phyloP scores from a whole-genome alignment of 495 filamentous ascomycete species.

The Penicillium odoratum region DNA sequence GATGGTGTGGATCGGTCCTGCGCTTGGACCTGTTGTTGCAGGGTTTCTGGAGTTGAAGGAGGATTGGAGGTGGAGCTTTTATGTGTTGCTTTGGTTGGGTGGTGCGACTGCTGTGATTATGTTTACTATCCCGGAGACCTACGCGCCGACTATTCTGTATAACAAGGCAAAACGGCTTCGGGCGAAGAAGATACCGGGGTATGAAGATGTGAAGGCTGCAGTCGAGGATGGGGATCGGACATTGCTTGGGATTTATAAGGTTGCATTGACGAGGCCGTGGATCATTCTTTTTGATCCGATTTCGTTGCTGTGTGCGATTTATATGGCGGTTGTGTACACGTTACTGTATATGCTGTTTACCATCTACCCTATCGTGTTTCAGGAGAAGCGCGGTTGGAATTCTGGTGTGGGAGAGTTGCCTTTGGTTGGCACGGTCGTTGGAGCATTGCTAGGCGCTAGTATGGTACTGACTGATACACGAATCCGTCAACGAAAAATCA shows the following conservation, averaged over 20 bases:
- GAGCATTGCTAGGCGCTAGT: constrained; percentile 39
- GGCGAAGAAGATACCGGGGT: constrained; percentile 35
- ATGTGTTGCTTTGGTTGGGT: constrained; percentile 48
- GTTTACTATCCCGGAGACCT: constrained; percentile 46
- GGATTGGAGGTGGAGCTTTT: constrained; percentile 51
- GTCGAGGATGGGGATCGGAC: constrained; percentile 41
- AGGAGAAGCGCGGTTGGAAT: constrained; percentile 53
- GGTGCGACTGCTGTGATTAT: constrained; percentile 39
- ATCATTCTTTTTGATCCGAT: constrained; percentile 46
- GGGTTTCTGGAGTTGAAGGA: constrained; percentile 47
- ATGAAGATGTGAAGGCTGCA: constrained; percentile 46
- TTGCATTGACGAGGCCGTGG: constrained; percentile 51
- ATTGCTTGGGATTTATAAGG: constrained; percentile 47
- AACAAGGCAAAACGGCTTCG: constrained; percentile 40
- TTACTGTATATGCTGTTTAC: constrained; percentile 55
- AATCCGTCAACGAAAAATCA: constrained; percentile 32
- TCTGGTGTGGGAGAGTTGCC: constrained; percentile 52
- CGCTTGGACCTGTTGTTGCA: constrained; percentile 37
- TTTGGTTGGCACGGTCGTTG: constrained; percentile 50
- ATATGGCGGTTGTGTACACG: constrained; percentile 52
- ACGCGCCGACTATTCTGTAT: constrained; percentile 26
- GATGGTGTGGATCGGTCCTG: constrained; percentile 38
- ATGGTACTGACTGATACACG: constrained; percentile 30
- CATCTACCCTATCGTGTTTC: constrained; percentile 23
- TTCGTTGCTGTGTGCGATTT: constrained; percentile 48